Conservation (phyloP, 495 filamentous ascomycete genomes). For the Friedmanniomyces endolithicus region DNA sequence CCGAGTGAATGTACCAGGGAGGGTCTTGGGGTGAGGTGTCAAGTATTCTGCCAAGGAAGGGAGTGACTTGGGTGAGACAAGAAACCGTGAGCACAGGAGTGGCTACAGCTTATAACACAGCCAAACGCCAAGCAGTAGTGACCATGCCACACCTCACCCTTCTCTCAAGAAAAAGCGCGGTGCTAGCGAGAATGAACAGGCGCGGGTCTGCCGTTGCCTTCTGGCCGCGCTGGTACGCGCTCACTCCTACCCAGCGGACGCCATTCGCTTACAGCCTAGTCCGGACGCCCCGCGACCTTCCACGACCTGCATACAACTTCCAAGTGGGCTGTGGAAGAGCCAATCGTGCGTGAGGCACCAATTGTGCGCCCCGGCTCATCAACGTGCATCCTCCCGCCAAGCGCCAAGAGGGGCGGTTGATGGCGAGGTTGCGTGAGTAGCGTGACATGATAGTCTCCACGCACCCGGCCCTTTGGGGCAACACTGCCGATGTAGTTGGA, state of each 20-base stretch:
- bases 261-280: not conserved
- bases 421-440: not conserved
- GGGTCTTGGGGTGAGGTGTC: not conserved
- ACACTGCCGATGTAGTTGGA: not conserved
- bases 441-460: too few relatives aligned
- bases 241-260: not conserved
- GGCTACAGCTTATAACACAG: not conserved
- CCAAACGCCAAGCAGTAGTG: not conserved
- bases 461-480: too few relatives aligned
- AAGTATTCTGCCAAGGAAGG: not conserved
- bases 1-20: too few relatives aligned
- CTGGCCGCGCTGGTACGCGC: not conserved
- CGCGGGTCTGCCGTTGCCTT: not conserved
- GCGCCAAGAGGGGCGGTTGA: not conserved
- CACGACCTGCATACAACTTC: not conserved
- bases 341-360: not conserved
- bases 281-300: not conserved
- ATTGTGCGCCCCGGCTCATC: not conserved
- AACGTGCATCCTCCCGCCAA: not conserved
- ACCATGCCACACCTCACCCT: not conserved
- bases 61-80: slow-evolving; percentile 8
- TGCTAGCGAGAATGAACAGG: not conserved
- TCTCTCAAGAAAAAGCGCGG: not conserved
- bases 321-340: too few relatives aligned
- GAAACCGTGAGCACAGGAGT: not conserved